Evolutionary conservation across 2,329 filamentous ascomycete species (phyloP).

Genomic region (Aspergillus ochraceus): DNA sequence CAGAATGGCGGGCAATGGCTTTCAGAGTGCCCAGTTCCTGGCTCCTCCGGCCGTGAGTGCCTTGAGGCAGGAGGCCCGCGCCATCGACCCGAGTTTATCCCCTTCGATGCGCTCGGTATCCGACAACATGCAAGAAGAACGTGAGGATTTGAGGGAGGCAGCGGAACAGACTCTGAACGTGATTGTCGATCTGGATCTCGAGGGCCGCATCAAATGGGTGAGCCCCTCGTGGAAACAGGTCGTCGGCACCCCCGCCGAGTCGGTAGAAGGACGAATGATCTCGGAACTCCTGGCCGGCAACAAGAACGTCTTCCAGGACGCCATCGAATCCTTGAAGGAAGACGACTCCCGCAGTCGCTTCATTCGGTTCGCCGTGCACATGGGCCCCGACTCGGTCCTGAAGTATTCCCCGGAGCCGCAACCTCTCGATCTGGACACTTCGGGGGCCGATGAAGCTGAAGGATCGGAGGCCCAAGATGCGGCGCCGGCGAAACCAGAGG

Average conservation of each 20-base stretch:
- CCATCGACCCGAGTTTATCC: conserved; percentile 32
- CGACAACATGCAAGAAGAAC: conserved; percentile 86
- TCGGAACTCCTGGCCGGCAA: conserved; percentile 79
- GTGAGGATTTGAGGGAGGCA: conserved; percentile 90
- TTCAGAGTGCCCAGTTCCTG: conserved; percentile 39
- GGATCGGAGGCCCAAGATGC: conserved; percentile 32
- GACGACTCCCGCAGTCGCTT: conserved; percentile 93
- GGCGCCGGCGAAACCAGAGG: conserved; percentile 41
- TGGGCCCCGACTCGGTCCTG: conserved; percentile 69
- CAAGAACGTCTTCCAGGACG: conserved; percentile 75
- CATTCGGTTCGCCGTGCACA: conserved; percentile 73
- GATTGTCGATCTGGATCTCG: conserved; percentile 88
- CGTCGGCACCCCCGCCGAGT: conserved; percentile 73
- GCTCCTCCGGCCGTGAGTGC: conserved; percentile 46
- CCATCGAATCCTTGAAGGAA: conserved; percentile 83
- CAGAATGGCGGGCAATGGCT: conserved; percentile 46
- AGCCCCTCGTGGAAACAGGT: conserved; percentile 95
- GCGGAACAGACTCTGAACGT: conserved; percentile 96
- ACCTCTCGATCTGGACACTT: conserved; percentile 19
- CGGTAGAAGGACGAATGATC: conserved; percentile 74
- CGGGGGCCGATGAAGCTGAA: conserved; percentile 14
- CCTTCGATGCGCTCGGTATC: conserved; percentile 67
- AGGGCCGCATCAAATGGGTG: conserved; percentile 90
- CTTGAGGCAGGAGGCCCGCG: conserved; percentile 45
- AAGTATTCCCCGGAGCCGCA: conserved; percentile 43